Evolutionary conservation across 2,329 filamentous ascomycete species (phyloP).

Genomic region (Fusarium pseudocircinatum): DNA sequence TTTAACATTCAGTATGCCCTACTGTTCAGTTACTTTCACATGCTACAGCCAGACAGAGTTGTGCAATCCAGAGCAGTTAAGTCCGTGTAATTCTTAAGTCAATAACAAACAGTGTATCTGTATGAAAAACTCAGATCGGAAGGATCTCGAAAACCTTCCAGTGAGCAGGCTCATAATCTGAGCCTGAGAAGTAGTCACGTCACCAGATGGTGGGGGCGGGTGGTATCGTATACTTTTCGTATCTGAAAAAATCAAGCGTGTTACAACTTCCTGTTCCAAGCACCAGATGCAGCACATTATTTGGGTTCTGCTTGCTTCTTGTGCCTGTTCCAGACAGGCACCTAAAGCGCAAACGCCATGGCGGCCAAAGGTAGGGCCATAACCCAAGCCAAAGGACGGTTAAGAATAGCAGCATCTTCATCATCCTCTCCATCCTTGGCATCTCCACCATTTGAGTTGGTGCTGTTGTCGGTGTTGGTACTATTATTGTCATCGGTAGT

Average conservation of each 20-base stretch:
- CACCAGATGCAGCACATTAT: constrained; percentile 24
- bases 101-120: constrained; percentile 28
- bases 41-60: not conserved
- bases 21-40: not conserved
- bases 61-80: not conserved
- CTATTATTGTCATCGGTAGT: constrained; percentile 36
- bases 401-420: constrained; percentile 43
- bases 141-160: constrained; percentile 2
- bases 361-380: constrained; percentile 47
- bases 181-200: constrained; percentile 24
- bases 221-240: constrained; percentile 35
- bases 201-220: constrained; percentile 1
- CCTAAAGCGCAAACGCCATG: constrained; percentile 48
- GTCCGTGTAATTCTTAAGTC: not conserved
- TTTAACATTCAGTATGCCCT: not conserved
- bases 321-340: not conserved
- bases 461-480: constrained; percentile 29
- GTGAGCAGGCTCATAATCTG: constrained; percentile 11
- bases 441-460: constrained; percentile 30
- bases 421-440: constrained; percentile 43
- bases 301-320: not conserved
- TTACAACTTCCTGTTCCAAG: constrained; percentile 14
- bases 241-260: constrained; percentile 28
- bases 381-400: constrained; percentile 47
- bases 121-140: constrained; percentile 17